Conservation (phyloP, 768 basidiomycete genomes). For the Panaeolus cyanescens region DNA sequence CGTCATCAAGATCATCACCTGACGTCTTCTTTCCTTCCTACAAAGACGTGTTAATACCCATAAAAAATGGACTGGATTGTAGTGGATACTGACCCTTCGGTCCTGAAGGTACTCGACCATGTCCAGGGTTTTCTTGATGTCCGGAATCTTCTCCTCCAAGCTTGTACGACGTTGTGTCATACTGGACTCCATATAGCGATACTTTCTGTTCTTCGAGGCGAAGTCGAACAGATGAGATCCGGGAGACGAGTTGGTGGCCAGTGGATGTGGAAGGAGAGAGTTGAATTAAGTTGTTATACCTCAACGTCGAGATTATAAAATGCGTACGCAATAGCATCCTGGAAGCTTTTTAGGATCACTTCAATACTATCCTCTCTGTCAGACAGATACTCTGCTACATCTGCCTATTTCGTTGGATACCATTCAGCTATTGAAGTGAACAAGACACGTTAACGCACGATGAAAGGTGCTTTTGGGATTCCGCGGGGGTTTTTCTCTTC, state of each 20-base stretch:
- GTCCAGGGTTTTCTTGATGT: constrained; percentile 87
- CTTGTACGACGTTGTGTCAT: constrained; percentile 75
- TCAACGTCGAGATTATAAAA: constrained; percentile 11
- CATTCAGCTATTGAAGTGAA: constrained; percentile 34
- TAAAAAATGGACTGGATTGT: neutral
- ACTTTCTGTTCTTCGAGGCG: constrained; percentile 75
- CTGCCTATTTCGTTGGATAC: constrained; percentile 49
- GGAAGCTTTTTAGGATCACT: constrained; percentile 73
- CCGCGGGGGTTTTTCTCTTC: constrained; percentile 82
- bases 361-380: constrained; percentile 80
- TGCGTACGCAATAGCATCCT: constrained; percentile 92
- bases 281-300: neutral
- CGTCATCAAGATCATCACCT: constrained; percentile 48
- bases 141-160: constrained; percentile 93
- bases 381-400: constrained; percentile 87
- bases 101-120: constrained; percentile 86
- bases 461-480: constrained; percentile 94
- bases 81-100: constrained; percentile 53
- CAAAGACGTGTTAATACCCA: constrained; percentile 5
- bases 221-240: constrained; percentile 22
- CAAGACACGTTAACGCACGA: constrained; percentile 37
- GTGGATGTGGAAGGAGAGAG: neutral
- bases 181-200: constrained; percentile 95
- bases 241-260: neutral
- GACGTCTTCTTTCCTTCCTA: constrained; percentile 63